Base-by-base conservation (phyloP, 2,329 filamentous ascomycete species). In the Pseudogymnoascus sp. region DNA sequence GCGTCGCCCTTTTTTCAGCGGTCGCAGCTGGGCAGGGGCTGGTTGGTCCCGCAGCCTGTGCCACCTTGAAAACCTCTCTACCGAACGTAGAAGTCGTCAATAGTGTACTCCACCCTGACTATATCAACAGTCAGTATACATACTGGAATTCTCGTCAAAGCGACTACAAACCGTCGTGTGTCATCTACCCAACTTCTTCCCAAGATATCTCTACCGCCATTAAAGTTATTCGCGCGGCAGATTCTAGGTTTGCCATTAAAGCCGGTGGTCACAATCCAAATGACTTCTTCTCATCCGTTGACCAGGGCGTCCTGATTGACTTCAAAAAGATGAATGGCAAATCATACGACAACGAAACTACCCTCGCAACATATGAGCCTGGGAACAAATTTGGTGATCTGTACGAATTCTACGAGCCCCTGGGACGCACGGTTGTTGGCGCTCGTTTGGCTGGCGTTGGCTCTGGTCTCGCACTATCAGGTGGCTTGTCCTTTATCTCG, bases 401-500 rank as follows among this genome's bases (percentile, higher is more conserved):
- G 26, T 56, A 56, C 4, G 50, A 56, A 6, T 56, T 56, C 29
- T 56, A 33, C 50, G n/a, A 17, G 31, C 50, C 50, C n/a, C 17
- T 56, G 4, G 50, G 50, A 56, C 50, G 50, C n/a, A 56, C 50
- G 6, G 50, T 56, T 19, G 50, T 56, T 5, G 50, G 50, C 29
- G 50, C 50, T 33, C 50, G 50, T 56, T 13, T 56, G 50, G 50
- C 50, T 15, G 50, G 29, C n/a, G 50, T 56, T 7, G 50, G 50
- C 13, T 7, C n/a, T 33, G 50, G 50, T 13, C 50, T 56, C 3
- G 50, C 50, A 33, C 50, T 56, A 19, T 31, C 26, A 13, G 50
- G 77, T 61, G 78, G 77, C 5, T 68, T 77, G 21, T 76, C 75
- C 3, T 78, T 72, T 67, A 74, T 77, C 67, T 72, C 76, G 10